A percentile compares a stretch with the other conserved stretches of the same genome.
Evolutionary conservation across 148 eudicot genomes (phyloP).

Genomic region (Camellia granthamiana): DNA sequence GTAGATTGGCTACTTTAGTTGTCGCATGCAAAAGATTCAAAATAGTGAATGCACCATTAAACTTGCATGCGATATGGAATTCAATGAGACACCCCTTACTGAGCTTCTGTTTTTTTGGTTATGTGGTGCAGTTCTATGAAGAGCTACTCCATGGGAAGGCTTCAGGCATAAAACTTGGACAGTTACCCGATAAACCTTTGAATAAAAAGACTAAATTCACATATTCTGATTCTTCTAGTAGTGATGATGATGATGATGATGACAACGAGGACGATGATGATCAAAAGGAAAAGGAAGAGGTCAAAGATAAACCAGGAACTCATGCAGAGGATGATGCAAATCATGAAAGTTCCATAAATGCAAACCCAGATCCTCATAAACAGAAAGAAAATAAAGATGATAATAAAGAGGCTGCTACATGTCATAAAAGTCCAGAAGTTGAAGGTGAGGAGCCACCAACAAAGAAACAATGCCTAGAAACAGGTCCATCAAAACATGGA

Average conservation of each 20-base stretch:
- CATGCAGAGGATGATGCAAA: slow-evolving; percentile 24
- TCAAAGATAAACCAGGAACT: slow-evolving; percentile 26
- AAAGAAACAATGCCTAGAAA: slow-evolving; percentile 57
- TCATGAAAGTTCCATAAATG: slow-evolving; percentile 18
- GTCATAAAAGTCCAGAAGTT: slow-evolving; percentile 20
- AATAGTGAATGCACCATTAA: background rate
- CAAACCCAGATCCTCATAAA: slow-evolving; percentile 19
- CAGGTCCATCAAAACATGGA: slow-evolving; percentile 26
- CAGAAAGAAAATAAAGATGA: slow-evolving; percentile 24
- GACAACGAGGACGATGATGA: slow-evolving; percentile 25
- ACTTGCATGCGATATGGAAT: background rate
- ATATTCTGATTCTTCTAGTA: slow-evolving; percentile 63
- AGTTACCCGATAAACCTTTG: slow-evolving; percentile 33
- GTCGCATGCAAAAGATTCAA: slow-evolving; percentile 5
- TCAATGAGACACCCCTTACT: slow-evolving; percentile 2
- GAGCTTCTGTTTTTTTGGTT: slow-evolving; percentile 1
- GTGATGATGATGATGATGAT: slow-evolving; percentile 47
- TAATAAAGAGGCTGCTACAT: slow-evolving; percentile 20
- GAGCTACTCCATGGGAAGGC: slow-evolving; percentile 60
- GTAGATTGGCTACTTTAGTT: background rate
- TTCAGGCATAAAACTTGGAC: slow-evolving; percentile 22
- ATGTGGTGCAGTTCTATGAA: slow-evolving; percentile 61
- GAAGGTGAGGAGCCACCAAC: slow-evolving; percentile 48
- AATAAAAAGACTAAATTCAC: slow-evolving; percentile 69
- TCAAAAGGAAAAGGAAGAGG: slow-evolving; percentile 25